Conservation (phyloP, 768 basidiomycete species). For the Tylopilus felleus region DNA sequence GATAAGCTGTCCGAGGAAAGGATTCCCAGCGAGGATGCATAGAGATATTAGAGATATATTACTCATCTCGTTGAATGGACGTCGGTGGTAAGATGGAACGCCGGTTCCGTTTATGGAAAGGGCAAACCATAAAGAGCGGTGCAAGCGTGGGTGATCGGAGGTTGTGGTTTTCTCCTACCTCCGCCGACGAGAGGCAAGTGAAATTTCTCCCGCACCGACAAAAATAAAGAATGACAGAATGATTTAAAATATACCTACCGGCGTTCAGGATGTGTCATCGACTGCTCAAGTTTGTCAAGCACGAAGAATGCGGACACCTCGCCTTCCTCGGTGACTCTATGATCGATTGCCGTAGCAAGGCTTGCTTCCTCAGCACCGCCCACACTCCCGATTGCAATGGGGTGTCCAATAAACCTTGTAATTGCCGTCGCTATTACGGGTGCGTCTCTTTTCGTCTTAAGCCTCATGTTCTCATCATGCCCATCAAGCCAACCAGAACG, state of each 20-base stretch:
- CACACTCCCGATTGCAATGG: constrained; percentile 50
- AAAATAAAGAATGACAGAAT: background rate
- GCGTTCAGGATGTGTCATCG: constrained; percentile 75
- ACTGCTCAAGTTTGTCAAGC: constrained; percentile 50
- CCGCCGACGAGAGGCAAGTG: constrained; percentile 45
- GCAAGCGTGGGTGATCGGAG: background rate
- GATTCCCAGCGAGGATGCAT: background rate
- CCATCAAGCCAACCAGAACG: constrained; percentile 54
- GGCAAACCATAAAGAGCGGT: background rate
- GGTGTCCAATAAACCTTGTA: constrained; percentile 33
- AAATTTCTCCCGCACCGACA: background rate
- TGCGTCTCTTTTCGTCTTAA: constrained; percentile 16
- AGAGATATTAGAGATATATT: background rate
- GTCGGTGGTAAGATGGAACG: no score
- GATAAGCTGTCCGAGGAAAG: constrained; percentile 45
- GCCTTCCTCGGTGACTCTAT: constrained; percentile 40
- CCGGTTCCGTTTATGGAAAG: background rate
- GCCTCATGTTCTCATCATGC: background rate
- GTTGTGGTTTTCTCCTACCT: constrained; percentile 42
- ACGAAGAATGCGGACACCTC: constrained; percentile 53
- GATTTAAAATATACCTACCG: background rate
- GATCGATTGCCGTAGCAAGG: constrained; percentile 49
- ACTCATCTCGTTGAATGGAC: background rate
- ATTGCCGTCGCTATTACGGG: constrained; percentile 59
- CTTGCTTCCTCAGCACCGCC: constrained; percentile 45